Conservation (phyloP, 768 basidiomycete genomes). For the Grammothele lineata region DNA sequence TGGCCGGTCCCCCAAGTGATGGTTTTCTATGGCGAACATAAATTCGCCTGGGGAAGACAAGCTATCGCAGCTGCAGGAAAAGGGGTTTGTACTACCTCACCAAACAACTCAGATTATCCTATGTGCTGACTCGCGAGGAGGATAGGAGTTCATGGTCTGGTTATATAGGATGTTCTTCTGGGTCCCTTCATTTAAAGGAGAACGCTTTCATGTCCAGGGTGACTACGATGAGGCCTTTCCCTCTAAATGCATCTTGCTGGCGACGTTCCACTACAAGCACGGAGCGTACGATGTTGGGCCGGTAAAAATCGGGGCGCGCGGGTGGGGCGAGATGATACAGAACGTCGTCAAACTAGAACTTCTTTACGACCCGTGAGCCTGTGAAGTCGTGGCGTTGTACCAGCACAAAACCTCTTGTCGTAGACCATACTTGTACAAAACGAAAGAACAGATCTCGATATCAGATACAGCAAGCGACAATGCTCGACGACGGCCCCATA, state of each 20-base stretch:
- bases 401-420: too few species aligned
- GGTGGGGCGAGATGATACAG: neutral
- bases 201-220: neutral
- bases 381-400: too few species aligned
- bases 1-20: constrained; percentile 2
- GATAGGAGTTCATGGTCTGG: constrained; percentile 4
- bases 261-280: neutral
- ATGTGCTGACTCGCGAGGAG: too few species aligned
- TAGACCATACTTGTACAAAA: too few species aligned
- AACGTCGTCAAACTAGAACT: constrained; percentile 1
- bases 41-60: constrained; percentile 1
- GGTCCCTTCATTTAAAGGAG: neutral
- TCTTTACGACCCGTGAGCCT: neutral
- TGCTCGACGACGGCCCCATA: too few species aligned
- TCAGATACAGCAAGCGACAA: too few species aligned
- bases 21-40: neutral
- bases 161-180: neutral
- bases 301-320: neutral
- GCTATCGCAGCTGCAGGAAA: constrained; percentile 1
- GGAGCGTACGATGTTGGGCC: neutral
- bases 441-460: too few species aligned
- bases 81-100: too few species aligned
- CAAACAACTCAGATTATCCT: too few species aligned
- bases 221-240: neutral
- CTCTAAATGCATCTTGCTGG: neutral